Conservation (phyloP, 2,329 filamentous ascomycete species). For the Hypoxylon sp. region DNA sequence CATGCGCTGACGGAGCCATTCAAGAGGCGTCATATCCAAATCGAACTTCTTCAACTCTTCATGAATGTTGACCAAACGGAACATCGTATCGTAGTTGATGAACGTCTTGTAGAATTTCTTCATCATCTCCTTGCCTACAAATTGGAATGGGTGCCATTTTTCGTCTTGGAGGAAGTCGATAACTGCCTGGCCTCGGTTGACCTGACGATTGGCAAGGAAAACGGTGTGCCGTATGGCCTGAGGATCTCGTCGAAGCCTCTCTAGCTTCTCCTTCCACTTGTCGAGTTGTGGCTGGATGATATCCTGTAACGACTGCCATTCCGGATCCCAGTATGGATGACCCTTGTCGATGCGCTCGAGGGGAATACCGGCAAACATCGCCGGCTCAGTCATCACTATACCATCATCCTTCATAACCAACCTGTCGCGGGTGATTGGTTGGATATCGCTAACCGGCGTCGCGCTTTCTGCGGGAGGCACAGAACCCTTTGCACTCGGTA, state of each 20-base stretch:
- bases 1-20: slow-evolving; percentile 72
- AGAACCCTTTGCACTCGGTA: slow-evolving; percentile 52
- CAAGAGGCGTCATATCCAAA: slow-evolving; percentile 66
- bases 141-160: slow-evolving; percentile 70
- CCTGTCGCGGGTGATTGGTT: slow-evolving; percentile 63
- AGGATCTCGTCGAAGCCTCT: slow-evolving; percentile 48
- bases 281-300: slow-evolving; percentile 62
- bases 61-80: slow-evolving; percentile 68
- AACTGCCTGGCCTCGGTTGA: slow-evolving; percentile 69
- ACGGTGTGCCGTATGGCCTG: slow-evolving; percentile 58
- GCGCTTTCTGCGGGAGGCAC: slow-evolving; percentile 47
- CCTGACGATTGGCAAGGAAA: slow-evolving; percentile 69
- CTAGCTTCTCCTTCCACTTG: slow-evolving; percentile 65
- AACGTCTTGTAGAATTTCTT: slow-evolving; percentile 58
- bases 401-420: slow-evolving; percentile 66
- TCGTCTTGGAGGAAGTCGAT: slow-evolving; percentile 66
- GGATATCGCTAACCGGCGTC: slow-evolving; percentile 37
- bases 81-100: slow-evolving; percentile 70
- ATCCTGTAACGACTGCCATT: slow-evolving; percentile 65
- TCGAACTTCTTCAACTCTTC: slow-evolving; percentile 69
- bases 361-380: slow-evolving; percentile 68
- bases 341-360: slow-evolving; percentile 65
- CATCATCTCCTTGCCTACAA: slow-evolving; percentile 68
- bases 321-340: slow-evolving; percentile 70
- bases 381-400: slow-evolving; percentile 64